Evolutionary conservation across 495 filamentous ascomycete species (phyloP).

Genomic region (Aspergillus heteromorphus): DNA sequence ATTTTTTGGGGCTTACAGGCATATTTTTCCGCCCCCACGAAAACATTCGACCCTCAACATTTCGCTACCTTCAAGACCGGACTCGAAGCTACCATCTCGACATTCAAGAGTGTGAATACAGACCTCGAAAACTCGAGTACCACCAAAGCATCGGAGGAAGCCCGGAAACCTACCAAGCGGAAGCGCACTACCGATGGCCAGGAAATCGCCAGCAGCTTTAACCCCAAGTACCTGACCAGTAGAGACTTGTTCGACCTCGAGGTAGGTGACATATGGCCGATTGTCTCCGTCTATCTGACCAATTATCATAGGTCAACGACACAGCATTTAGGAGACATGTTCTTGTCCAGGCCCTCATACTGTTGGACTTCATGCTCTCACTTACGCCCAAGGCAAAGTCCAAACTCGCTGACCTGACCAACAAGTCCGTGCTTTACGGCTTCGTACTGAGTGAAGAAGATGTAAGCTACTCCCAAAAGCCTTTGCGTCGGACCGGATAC

Average conservation of each 20-base stretch:
- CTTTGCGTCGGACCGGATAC: constrained; percentile 18
- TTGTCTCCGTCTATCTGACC: not conserved
- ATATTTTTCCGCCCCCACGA: constrained; percentile 84
- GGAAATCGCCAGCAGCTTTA: constrained; percentile 71
- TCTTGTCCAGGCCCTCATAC: constrained; percentile 86
- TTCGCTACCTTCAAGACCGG: constrained; percentile 73
- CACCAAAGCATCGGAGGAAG: constrained; percentile 54
- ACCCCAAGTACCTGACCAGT: constrained; percentile 95
- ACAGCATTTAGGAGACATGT: constrained; percentile 90
- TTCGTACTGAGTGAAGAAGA: constrained; percentile 77
- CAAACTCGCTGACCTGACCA: constrained; percentile 65
- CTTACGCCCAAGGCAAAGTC: constrained; percentile 77
- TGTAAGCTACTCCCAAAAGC: constrained; percentile 35
- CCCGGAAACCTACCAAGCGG: constrained; percentile 60
- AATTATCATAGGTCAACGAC: constrained; percentile 66
- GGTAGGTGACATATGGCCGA: constrained; percentile 38
- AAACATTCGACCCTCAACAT: constrained; percentile 63
- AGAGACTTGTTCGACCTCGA: constrained; percentile 93
- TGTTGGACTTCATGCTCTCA: constrained; percentile 87
- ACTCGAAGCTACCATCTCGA: constrained; percentile 69
- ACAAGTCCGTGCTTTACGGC: constrained; percentile 81
- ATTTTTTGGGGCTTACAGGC: constrained; percentile 92
- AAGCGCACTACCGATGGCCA: constrained; percentile 59
- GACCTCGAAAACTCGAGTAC: constrained; percentile 48
- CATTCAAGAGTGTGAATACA: constrained; percentile 75